Evolutionary conservation across 108 stramenopile genomes (phyloP), one percentile per base, ranked within the genome.

Genomic region (Fragilaria crotonensis): DNA sequence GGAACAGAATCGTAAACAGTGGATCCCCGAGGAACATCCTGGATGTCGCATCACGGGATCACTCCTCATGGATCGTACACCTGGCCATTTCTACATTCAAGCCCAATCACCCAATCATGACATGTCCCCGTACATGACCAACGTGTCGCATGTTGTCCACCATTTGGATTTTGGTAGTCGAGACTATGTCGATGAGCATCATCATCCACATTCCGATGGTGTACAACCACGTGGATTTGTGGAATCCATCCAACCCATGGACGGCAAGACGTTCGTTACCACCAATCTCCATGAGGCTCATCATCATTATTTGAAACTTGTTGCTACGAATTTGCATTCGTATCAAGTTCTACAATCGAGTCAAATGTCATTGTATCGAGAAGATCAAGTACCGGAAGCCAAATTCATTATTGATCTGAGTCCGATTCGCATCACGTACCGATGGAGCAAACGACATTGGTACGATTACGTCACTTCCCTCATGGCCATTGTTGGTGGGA

Each of bases 21-120:
- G 57, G 70, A 62, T 72, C 33, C 25, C 48, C 14, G 71, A 59
- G 4, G 84, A 81, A 2, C 87, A 90, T 60, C 89, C 91, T 45
- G 95, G 91, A 30, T 96, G 95, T 59, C 71, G 78, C 33, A 28
- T 94, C 5, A 61, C 72, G 5, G 92, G 92, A 0, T 56, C 73
- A 55, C 45, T 94, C 46, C 54, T 80, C 25, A 76, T 96, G 33
- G 93, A 96, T 72, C 80, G 93, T 25, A 91, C 89, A 7, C 97
- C 97, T 28, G 96, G 96, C 0, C 94, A 98, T 64, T 98, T 98
- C 72, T 81, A 93, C 66, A 82, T 98, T 45, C 85, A 94, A 58
- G 86, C 87, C 1, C 67, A 79, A 52, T 90, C 89, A 7, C 70
- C 66, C 19, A 69, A 83, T 30, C 94, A 98, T 61, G 77, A 90